phyloP scores from a whole-genome alignment of 1,284 basidiomycete species.

The Rhodotorula sp. region DNA sequence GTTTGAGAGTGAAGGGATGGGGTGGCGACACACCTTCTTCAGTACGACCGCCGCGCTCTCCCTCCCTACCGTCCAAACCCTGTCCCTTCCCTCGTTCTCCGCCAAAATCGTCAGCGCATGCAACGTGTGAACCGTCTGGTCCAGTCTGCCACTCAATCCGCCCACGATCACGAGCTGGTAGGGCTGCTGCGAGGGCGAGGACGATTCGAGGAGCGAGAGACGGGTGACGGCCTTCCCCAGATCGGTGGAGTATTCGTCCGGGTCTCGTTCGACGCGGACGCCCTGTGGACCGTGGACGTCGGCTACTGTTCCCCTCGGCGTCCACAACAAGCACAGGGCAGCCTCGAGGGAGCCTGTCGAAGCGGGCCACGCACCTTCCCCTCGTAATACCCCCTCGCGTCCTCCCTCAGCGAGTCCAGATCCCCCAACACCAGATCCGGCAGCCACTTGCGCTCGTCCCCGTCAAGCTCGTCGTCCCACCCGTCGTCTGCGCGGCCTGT shows the following conservation, averaged over 20 bases:
- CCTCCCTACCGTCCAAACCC: conserved; percentile 75
- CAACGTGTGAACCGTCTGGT: conserved; percentile 89
- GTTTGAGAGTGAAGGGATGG: neutral
- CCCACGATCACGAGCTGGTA: conserved; percentile 78
- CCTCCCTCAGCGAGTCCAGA: conserved; percentile 76
- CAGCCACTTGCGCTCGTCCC: conserved; percentile 56
- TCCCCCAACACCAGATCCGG: conserved; percentile 92
- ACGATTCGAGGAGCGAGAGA: conserved; percentile 55
- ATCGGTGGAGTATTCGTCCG: conserved; percentile 82
- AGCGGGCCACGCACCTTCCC: conserved; percentile 53
- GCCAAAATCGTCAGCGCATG: conserved; percentile 75
- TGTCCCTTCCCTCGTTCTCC: conserved; percentile 58
- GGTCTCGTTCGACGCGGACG: conserved; percentile 65
- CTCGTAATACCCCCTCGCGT: conserved; percentile 70
- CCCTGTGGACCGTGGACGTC: conserved; percentile 52
- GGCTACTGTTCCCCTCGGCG: too few relatives aligned
- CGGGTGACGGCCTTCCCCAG: conserved; percentile 83
- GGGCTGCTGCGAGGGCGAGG: conserved; percentile 45
- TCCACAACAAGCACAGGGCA: too few relatives aligned
- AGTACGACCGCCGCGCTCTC: conserved; percentile 88
- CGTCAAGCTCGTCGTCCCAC: conserved; percentile 8
- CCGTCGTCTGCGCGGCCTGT: neutral
- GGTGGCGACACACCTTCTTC: conserved; percentile 58
- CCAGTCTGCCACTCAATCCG: conserved; percentile 83
- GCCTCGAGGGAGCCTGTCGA: too few relatives aligned